phyloP scores from a whole-genome alignment of 2,329 filamentous ascomycete species.

The Alternaria angustiovoidea region DNA sequence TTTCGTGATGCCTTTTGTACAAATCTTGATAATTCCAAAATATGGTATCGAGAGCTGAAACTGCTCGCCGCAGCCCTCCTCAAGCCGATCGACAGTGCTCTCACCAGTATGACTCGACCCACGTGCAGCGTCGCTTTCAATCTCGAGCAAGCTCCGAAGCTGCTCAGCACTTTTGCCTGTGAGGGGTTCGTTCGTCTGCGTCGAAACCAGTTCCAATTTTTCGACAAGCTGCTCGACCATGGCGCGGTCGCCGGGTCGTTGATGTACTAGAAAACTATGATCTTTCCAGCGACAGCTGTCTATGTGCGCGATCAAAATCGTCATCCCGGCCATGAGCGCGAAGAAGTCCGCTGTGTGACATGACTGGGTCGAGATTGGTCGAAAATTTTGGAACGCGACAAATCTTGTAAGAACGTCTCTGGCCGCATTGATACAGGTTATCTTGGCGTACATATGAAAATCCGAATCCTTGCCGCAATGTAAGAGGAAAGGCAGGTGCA shows the following conservation, averaged over 20 bases:
- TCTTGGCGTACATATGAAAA: constrained; percentile 14
- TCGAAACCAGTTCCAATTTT: constrained; percentile 14
- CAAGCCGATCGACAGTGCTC: neutral
- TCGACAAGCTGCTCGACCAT: constrained; percentile 25
- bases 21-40: constrained; percentile 45
- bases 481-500: constrained; percentile 31
- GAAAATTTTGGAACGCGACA: constrained; percentile 21
- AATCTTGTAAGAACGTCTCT: constrained; percentile 25
- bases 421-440: constrained; percentile 22
- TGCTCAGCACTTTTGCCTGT: constrained; percentile 19
- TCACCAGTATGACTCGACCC: constrained; percentile 2
- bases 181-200: constrained; percentile 18
- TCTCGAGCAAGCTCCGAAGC: constrained; percentile 23
- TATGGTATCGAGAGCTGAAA: constrained; percentile 34
- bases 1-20: constrained; percentile 23
- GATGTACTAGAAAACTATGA: constrained; percentile 20
- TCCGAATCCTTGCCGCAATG: constrained; percentile 8
- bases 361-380: constrained; percentile 5
- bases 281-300: constrained; percentile 11
- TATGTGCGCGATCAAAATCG: constrained; percentile 30
- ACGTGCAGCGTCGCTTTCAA: constrained; percentile 23
- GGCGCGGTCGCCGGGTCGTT: constrained; percentile 24
- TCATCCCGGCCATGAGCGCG: constrained; percentile 28
- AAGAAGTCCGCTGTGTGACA: constrained; percentile 30
- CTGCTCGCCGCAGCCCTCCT: constrained; percentile 6